Evolutionary conservation across 495 filamentous ascomycete genomes (phyloP), one percentile per base, ranked within the genome.

Genomic region (Lasiosphaeria hispida): DNA sequence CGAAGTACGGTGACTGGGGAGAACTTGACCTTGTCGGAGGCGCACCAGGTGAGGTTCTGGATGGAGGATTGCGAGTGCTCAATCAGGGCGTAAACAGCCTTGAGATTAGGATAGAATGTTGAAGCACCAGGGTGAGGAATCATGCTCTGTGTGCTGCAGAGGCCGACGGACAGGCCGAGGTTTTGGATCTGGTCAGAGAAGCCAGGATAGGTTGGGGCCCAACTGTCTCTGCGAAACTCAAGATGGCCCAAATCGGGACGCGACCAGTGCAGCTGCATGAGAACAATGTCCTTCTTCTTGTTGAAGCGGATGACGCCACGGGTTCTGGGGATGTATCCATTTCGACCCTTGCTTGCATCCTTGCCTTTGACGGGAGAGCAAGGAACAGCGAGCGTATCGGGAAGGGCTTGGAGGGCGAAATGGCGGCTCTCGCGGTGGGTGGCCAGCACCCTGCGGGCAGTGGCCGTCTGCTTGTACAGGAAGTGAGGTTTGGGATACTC

Each of bases 401-500:
- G 76, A 36, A 78, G 65, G 1, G 38, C 41, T 17, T 53, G 59
- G 13, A 72, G 55, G 1, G 67, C 75, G 0, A 73, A 49, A 1
- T 34, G 36, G 8, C 75, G 73, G 55, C 71, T 75, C 59, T 78
- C 68, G 3, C 42, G 59, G 43, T 69, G 44, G 6, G 64, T 59
- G 23, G 74, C 58, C 19, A 72, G 49, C 47, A 78, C 62, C 3
- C 57, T 50, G 7, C 74, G 70, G 13, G 63, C 57, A 0, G 66
- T 48, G 7, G 53, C 59, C 3, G 73, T 77, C 39, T 72, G 69
- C 5, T 65, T 42, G 13, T 30, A 30, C 23, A 30, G 33, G 18
- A 19, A 38, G 17, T 15, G 33, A 39, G 10, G 23, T 37, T n/a
- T 34, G 13, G 8, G 18, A 10, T 7, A 57, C 2, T 4, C 5